Evolutionary conservation across 2,329 filamentous ascomycete species (phyloP), one percentile per base, ranked within the genome.

Genomic region (Hypoxylon sp.): DNA sequence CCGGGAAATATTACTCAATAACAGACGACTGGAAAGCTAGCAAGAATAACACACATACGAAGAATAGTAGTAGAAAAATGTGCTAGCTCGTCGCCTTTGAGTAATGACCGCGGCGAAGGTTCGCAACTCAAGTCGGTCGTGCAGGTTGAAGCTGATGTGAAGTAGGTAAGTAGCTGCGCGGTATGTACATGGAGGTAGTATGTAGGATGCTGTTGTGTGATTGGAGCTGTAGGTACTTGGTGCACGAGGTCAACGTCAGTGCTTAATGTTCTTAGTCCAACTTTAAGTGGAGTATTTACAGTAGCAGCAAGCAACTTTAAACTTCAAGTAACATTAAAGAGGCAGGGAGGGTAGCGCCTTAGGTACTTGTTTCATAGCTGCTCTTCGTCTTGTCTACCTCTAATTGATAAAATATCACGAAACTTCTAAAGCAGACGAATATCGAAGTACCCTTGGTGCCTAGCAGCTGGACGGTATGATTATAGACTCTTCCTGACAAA

Each of bases 281-380:
- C 48, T 54, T 61, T 64, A 64, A 67, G 64, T 64, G 64, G 61
- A 46, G 57, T n/a, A n/a, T n/a, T 61, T 33, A 16, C 32, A n/a
- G 36, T 20, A 24, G 45, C 12, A 45, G 7, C 46, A 33, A n/a
- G n/a, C 26, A 52, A 14, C 14, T 28, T n/a, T n/a, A n/a, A n/a
- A n/a, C n/a, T n/a, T n/a, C n/a, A n/a, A n/a, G 36, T 18, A 52
- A 36, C 50, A 18, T 42, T 8, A n/a, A 16, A 6, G 36, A 51
- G 16, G 36, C n/a, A n/a, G 11, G 12, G 36, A 51, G 16, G 36
- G 48, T 24, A 51, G 32, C 46, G n/a, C 42, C 14, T n/a, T n/a
- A n/a, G n/a, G n/a, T 46, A 28, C 24, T 16, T 46, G 6, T 14
- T n/a, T 46, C 6, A n/a, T n/a, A 38, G 4, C 20, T 18, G 11